These are phyloP conservation scores for Chytriomyces sp. DNA, from an alignment of 192 early-diverging fungal species.

Conservation along the genomic window DNA sequence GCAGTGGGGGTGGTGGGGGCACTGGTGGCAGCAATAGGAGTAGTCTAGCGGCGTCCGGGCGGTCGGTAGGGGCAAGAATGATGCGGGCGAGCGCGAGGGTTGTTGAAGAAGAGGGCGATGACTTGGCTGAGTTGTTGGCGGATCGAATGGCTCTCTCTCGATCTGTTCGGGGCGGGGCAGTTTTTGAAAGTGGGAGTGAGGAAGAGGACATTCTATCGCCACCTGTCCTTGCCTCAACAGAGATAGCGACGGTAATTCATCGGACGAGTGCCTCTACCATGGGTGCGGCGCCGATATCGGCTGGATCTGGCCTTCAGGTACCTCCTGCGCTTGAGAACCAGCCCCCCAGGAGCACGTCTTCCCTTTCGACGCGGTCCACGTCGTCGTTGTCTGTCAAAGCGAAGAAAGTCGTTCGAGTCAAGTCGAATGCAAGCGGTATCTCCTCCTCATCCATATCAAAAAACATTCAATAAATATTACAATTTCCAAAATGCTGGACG, in stretches of 20 bases:
- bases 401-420: conserved; percentile 24
- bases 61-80: no score
- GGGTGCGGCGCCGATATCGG: not conserved
- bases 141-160: conserved; percentile 9
- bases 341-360: conserved; percentile 18
- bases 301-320: not conserved
- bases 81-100: not conserved
- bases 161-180: not conserved
- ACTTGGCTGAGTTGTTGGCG: not conserved
- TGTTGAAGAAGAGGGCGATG: conserved; percentile 14
- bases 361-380: conserved; percentile 15
- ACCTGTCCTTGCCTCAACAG: no score
- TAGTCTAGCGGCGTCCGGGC: not conserved
- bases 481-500: no score
- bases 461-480: not conserved
- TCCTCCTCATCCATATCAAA: not conserved
- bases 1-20: not conserved
- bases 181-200: no score
- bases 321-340: not conserved
- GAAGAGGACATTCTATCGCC: no score
- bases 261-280: no score
- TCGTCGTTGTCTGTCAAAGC: not conserved
- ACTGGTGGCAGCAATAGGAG: not conserved
- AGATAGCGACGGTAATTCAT: no score
- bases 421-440: conserved; percentile 25